phyloP scores from a whole-genome alignment of 805 yeast species.

The Zygosaccharomyces bisporus region DNA sequence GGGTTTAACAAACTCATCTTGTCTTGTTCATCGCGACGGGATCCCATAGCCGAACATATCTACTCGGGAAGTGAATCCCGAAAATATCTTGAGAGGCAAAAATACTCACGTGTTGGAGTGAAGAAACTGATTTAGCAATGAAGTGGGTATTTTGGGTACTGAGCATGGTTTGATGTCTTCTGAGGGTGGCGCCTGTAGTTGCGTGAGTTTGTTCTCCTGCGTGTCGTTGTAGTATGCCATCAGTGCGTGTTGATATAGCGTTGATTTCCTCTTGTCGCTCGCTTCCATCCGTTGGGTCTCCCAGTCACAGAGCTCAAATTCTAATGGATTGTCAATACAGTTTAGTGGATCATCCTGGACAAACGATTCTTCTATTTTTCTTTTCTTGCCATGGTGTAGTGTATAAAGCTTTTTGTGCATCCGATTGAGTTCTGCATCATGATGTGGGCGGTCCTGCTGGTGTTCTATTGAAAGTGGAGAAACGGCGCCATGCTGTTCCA shows the following conservation, averaged over 20 bases:
- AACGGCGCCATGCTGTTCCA: conserved; percentile 6
- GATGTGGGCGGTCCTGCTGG: neutral
- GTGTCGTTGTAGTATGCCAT: conserved; percentile 14
- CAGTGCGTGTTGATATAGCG: conserved; percentile 16
- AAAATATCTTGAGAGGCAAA: neutral
- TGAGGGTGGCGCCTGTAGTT: conserved; percentile 1
- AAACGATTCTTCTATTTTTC: conserved; percentile 10
- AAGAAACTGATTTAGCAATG: conserved; percentile 10
- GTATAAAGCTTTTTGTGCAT: conserved; percentile 17
- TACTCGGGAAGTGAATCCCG: conserved; percentile 11
- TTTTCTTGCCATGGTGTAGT: conserved; percentile 13
- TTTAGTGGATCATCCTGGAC: conserved; percentile 18
- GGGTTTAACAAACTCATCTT: neutral
- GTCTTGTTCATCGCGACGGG: conserved; percentile 7
- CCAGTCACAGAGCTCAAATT: conserved; percentile 25
- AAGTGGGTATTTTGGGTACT: conserved; percentile 7
- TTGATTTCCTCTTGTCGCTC: conserved; percentile 19
- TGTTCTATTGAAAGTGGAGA: neutral
- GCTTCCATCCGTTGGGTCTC: conserved; percentile 21
- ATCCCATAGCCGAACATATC: conserved; percentile 10
- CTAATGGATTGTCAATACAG: conserved; percentile 26
- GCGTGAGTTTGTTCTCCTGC: neutral
- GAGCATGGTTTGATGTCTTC: conserved; percentile 3
- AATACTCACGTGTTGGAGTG: conserved; percentile 13
- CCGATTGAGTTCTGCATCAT: neutral